A percentile compares a stretch with the other conserved stretches of the same genome.
phyloP scores from a whole-genome alignment of 2,329 filamentous ascomycete genomes.

The Clarireedia sp. region DNA sequence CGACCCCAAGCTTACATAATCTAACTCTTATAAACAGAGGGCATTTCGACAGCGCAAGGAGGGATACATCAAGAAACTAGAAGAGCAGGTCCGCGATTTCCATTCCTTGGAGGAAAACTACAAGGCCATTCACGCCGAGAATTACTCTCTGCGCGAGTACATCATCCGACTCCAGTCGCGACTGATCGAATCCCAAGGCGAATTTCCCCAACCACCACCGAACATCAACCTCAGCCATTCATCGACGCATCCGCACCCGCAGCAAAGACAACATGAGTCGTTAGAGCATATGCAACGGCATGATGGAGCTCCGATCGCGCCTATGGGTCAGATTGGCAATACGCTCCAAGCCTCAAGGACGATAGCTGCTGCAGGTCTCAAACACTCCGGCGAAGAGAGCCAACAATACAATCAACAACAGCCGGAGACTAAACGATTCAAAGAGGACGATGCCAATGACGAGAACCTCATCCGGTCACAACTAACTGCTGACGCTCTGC shows the following conservation, averaged over 20 bases:
- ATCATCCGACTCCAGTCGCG: slow-evolving; percentile 83
- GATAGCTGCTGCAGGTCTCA: slow-evolving; percentile 29
- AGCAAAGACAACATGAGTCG: slow-evolving; percentile 23
- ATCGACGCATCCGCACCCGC: slow-evolving; percentile 43
- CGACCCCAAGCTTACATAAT: slow-evolving; percentile 27
- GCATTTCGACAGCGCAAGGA: slow-evolving; percentile 97
- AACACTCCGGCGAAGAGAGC: slow-evolving; percentile 21
- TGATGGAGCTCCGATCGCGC: slow-evolving; percentile 23
- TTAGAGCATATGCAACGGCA: slow-evolving; percentile 19
- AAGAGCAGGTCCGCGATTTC: slow-evolving; percentile 83
- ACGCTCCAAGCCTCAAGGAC: slow-evolving; percentile 30
- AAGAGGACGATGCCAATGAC: slow-evolving; percentile 36
- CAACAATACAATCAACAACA: slow-evolving; percentile 20
- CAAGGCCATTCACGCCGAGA: slow-evolving; percentile 79
- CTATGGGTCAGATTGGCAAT: slow-evolving; percentile 30
- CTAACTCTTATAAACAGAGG: slow-evolving; percentile 48
- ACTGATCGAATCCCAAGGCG: slow-evolving; percentile 73
- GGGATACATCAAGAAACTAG: slow-evolving; percentile 94
- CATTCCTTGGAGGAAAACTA: slow-evolving; percentile 66
- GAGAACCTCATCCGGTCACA: slow-evolving; percentile 48
- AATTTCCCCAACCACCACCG: slow-evolving; percentile 75
- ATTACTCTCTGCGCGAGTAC: slow-evolving; percentile 86
- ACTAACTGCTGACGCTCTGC: slow-evolving; percentile 33
- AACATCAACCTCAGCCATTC: slow-evolving; percentile 64
- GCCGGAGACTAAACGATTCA: slow-evolving; percentile 28